Evolutionary conservation across 306 rosid genomes (phyloP).

Genomic region (Malus orientalis): DNA sequence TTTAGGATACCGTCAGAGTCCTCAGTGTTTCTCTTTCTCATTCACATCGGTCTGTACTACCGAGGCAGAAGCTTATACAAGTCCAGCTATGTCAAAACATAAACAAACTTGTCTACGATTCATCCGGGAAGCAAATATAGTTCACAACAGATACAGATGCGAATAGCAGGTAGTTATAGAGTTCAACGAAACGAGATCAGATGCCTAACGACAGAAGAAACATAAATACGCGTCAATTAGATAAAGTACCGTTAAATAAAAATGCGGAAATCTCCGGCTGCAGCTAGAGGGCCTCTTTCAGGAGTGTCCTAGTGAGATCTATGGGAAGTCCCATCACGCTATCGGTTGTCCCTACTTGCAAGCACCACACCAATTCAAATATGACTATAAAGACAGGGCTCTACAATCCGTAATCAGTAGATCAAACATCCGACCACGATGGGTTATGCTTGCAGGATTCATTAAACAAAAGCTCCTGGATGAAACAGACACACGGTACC

Average conservation of each 20-base stretch:
- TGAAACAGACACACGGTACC: neutral
- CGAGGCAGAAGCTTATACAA: neutral
- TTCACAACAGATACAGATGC: neutral
- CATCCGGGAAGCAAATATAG: neutral
- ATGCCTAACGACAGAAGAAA: neutral
- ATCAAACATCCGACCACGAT: neutral
- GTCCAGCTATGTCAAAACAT: neutral
- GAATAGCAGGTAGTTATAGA: too few relatives aligned
- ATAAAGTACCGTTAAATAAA: neutral
- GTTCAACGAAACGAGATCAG: neutral
- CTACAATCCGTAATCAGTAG: neutral
- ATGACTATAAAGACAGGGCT: neutral
- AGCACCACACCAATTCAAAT: slow-evolving; percentile 13
- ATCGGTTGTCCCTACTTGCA: slow-evolving; percentile 90
- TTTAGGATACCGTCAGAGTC: too few relatives aligned
- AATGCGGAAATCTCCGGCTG: neutral
- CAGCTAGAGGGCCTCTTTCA: slow-evolving; percentile 55
- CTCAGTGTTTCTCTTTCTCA: neutral
- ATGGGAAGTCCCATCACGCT: slow-evolving; percentile 98
- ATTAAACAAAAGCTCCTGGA: neutral
- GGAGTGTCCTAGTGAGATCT: slow-evolving; percentile 60
- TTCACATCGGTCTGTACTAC: neutral
- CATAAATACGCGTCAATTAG: neutral
- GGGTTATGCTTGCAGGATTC: neutral
- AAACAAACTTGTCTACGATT: neutral